Conservation (phyloP, 1,139 yeast genomes). For the Spencermartinsiella ligniputridi region DNA sequence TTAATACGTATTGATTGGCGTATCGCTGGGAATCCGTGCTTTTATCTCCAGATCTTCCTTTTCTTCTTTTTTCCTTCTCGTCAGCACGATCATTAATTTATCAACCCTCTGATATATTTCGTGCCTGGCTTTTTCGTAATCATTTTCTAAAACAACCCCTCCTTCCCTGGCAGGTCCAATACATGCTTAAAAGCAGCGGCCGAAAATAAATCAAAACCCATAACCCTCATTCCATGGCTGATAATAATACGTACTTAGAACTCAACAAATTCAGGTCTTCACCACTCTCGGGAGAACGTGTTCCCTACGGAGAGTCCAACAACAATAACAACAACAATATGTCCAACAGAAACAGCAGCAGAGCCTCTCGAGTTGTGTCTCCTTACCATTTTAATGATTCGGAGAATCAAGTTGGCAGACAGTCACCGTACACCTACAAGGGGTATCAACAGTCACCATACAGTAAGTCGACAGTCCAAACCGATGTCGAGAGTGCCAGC, state of each 20-base stretch:
- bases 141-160: too few relatives aligned
- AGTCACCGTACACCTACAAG: background rate
- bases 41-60: too few relatives aligned
- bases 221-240: background rate
- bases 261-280: background rate
- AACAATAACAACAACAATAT: background rate
- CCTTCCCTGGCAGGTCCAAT: too few relatives aligned
- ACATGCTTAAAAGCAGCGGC: too few relatives aligned
- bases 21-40: too few relatives aligned
- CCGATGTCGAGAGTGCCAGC: background rate
- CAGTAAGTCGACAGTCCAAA: background rate
- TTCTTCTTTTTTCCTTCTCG: too few relatives aligned
- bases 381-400: background rate
- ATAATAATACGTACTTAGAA: background rate
- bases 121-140: too few relatives aligned
- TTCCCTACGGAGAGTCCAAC: background rate
- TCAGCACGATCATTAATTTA: too few relatives aligned
- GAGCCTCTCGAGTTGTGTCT: background rate
- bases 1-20: too few relatives aligned
- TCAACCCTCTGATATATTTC: too few relatives aligned
- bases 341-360: background rate
- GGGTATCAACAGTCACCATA: background rate
- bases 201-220: too few relatives aligned
- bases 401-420: background rate
- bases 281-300: background rate